Evolutionary conservation across 2,329 filamentous ascomycete species (phyloP), one percentile per base, ranked within the genome.

Genomic region (Paecilomyces dactylethromorphus): DNA sequence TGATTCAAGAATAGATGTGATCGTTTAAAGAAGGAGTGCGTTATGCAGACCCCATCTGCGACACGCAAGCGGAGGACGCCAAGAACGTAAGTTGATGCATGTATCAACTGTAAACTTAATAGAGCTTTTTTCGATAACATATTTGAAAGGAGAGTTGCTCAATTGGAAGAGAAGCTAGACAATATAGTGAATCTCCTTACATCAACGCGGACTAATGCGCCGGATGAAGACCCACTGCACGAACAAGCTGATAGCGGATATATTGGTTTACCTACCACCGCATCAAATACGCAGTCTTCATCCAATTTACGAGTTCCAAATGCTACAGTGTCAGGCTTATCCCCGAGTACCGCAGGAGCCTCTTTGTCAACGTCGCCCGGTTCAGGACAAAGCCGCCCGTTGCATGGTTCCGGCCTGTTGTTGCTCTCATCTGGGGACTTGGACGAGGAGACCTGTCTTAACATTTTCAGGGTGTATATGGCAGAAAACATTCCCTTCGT

Each of bases 141-240:
- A 7, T 45, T 56, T n/a, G n/a, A 22, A 39, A 60, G 59, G 50
- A 57, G 59, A n/a, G 57, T 60, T 51, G 57, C 59, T 31, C 29
- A 54, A 35, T 39, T 60, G 26, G 59, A 60, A 33, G 53, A 59
- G 18, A 60, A 60, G 50, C 18, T 60, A 21, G 59, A 60, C 10
- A 55, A 53, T 32, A 53, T 60, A n/a, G 55, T 60, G 15, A 58
- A 12, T 55, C 56, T 58, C 12, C 56, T 58, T 13, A 58, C 51
- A 21, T 53, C 51, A n/a, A 54, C 31, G 12, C n/a, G 26, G 26
- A 56, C 54, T 15, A 26, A 12, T 8, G 12, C 31, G 11, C n/a
- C n/a, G 31, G 39, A 45, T 45, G 39, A 56, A 53, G 56, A 58
- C 12, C 45, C 55, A 60, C 35, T 29, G 18, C 31, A 60, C 24